Conservation (phyloP, 2,329 filamentous ascomycete species). For the Aspergillus tamarii region DNA sequence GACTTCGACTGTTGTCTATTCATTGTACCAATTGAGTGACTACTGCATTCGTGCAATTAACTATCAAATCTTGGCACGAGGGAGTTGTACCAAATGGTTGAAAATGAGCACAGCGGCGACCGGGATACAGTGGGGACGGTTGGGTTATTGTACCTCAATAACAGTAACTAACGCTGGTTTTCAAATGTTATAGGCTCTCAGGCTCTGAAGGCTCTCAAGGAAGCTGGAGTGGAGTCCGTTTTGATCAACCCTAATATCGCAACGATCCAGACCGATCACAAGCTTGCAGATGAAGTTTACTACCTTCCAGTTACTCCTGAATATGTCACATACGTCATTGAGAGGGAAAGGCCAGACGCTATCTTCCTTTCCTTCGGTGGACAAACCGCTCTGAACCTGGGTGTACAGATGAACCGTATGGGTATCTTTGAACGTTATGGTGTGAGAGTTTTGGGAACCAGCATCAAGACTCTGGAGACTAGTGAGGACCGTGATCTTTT, state of each 20-base stretch:
- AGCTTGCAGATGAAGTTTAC: constrained; percentile 95
- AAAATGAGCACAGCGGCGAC: background rate
- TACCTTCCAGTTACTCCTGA: constrained; percentile 97
- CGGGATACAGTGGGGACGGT: background rate
- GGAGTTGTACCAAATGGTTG: background rate
- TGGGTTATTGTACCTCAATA: background rate
- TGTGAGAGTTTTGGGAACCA: constrained; percentile 93
- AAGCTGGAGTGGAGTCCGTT: constrained; percentile 87
- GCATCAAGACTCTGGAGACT: constrained; percentile 89
- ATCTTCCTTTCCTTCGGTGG: constrained; percentile 98
- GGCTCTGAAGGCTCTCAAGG: constrained; percentile 94
- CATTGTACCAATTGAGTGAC: constrained; percentile 1
- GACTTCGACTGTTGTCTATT: background rate
- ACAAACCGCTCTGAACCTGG: constrained; percentile 94
- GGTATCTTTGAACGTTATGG: constrained; percentile 94
- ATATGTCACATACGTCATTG: constrained; percentile 97
- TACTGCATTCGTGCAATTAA: background rate
- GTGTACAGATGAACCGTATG: constrained; percentile 95
- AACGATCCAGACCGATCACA: constrained; percentile 96
- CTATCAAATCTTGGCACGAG: background rate
- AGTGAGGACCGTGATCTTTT: constrained; percentile 97
- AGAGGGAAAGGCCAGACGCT: constrained; percentile 92
- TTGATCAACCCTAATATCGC: constrained; percentile 98
- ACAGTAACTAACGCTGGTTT: constrained; percentile 25
- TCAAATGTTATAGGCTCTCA: constrained; percentile 70